phyloP scores from a whole-genome alignment of 129 eudicot genomes.

The Heracleum sosnowskyi region DNA sequence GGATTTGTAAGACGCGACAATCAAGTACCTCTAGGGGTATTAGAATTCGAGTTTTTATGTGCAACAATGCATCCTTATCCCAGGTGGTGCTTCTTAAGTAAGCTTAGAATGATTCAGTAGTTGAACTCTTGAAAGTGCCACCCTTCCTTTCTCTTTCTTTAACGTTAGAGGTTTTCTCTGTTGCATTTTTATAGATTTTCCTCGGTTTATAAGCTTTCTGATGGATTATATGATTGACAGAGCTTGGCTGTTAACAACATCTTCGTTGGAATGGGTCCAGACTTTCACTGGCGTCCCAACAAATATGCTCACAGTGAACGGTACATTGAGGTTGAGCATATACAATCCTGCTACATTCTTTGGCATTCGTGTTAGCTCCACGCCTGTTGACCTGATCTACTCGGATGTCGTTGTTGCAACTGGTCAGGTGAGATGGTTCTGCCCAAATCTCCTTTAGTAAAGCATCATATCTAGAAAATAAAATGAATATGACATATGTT shows the following conservation, averaged over 20 bases:
- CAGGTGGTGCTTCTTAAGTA: background rate
- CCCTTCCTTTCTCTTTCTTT: background rate
- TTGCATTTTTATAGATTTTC: background rate
- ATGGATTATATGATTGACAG: conserved; percentile 32
- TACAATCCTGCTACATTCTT: conserved; percentile 91
- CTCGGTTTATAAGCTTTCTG: background rate
- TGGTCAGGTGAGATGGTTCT: conserved; percentile 55
- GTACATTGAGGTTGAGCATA: conserved; percentile 59
- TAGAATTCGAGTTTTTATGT: background rate
- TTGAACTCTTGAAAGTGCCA: background rate
- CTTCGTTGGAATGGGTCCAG: conserved; percentile 66
- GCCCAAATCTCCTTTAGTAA: background rate
- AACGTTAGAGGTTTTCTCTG: background rate
- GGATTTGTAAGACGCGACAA: background rate
- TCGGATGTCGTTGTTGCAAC: conserved; percentile 70
- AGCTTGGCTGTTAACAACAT: conserved; percentile 60
- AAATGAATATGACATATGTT: too few relatives aligned
- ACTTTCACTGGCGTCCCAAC: conserved; percentile 81
- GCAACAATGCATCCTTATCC: background rate
- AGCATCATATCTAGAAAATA: background rate
- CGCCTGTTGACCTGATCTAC: conserved; percentile 67
- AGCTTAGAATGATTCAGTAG: background rate
- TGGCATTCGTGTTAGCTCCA: conserved; percentile 88
- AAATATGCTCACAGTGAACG: conserved; percentile 68
- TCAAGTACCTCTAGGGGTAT: background rate